phyloP scores from a whole-genome alignment of 129 eudicot species.

The Mikania micrantha region DNA sequence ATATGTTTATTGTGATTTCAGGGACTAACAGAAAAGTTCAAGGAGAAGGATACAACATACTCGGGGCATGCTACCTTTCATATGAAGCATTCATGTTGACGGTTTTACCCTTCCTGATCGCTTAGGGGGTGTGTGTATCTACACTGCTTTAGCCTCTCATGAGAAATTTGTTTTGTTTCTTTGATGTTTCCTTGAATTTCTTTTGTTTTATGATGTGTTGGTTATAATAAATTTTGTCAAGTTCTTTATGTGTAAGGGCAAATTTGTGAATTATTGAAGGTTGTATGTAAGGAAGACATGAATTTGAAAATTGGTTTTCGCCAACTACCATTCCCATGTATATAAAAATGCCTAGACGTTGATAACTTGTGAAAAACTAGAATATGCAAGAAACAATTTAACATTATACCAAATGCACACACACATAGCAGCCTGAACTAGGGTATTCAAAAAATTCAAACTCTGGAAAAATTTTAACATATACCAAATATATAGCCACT shows the following conservation, averaged over 20 bases:
- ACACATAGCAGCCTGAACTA: no score
- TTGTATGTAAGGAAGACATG: not conserved
- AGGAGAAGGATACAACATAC: constrained; percentile 70
- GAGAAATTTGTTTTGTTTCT: not conserved
- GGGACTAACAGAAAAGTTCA: constrained; percentile 93
- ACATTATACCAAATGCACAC: no score
- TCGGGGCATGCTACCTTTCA: constrained; percentile 64
- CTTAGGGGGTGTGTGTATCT: constrained; percentile 33
- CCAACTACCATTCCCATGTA: no score
- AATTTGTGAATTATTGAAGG: not conserved
- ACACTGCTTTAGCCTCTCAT: not conserved
- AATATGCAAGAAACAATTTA: no score
- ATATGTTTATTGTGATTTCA: constrained; percentile 29
- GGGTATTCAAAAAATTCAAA: no score
- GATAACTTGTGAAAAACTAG: no score
- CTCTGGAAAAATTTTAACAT: no score
- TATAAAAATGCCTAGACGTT: no score
- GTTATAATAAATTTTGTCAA: constrained; percentile 11
- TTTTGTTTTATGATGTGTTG: not conserved
- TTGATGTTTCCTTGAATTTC: constrained; percentile 2
- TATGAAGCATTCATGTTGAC: constrained; percentile 83
- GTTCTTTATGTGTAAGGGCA: not conserved
- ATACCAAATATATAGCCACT: no score
- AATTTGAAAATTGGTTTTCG: not conserved
- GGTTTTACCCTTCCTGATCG: constrained; percentile 79